Evolutionary conservation across 495 filamentous ascomycete genomes (phyloP), one percentile per base, ranked within the genome.

Genomic region (Penicillium maclennaniae): DNA sequence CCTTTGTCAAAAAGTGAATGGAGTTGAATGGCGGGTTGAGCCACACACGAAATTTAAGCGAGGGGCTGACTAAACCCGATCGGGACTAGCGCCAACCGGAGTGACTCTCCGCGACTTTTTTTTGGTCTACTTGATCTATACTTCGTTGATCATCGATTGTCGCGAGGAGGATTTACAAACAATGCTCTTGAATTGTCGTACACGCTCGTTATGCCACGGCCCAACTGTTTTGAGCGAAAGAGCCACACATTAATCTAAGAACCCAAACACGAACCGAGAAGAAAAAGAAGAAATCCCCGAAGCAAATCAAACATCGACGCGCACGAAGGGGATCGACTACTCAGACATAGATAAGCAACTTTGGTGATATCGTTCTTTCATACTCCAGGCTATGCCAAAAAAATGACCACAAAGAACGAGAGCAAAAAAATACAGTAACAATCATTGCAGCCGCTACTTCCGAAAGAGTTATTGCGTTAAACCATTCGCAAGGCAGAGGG

Each of bases 1-100:
- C 59, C 63, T 56, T 60, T 68, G 59, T 58, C 49, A 56, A 63
- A 71, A 66, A 56, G 56, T 58, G 52, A 54, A 62, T 67, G 68
- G 68, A 66, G 65, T 60, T 69, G 61, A 56, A 52, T 56, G 56
- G 59, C 63, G 69, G 65, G 57, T 53, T 66, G 71, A 73, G 69
- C 66, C 73, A 73, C 71, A 74, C 72, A 74, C 73, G 70, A 75
- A 74, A 73, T 75, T 77, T 77, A 77, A 77, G 74, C 74, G 74
- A 77, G 74, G 54, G 58, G 61, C 58, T 70, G 65, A 69, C 72
- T 75, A 71, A 66, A 55, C 73, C 67, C 26, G 16, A 68, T 74
- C 48, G 31, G 68, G 73, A 42, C 46, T 63, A 63, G 60, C 27
- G 60, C 49, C 4, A 37, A 53, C 43, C 52, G 38, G 27, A 46